Base-by-base conservation (phyloP, 192 early-diverging fungal species). In the Rhizoclosmatium globosum region DNA sequence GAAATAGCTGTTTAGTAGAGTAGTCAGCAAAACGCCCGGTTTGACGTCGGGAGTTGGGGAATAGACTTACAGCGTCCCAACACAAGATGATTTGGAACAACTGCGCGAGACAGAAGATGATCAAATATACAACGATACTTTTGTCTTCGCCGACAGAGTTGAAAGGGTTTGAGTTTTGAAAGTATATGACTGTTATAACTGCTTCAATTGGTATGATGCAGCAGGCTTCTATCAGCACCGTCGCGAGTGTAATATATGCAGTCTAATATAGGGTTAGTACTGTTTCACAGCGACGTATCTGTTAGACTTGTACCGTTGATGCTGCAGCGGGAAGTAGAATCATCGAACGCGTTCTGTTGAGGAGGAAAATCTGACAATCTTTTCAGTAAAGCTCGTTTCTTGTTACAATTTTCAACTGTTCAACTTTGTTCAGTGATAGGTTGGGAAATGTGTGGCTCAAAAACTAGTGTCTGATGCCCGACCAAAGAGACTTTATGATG, bases 101-200 rank as follows among this genome's bases (percentile, higher is more conserved):
- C 80, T 96, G 94, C 7, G 94, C 93, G 2, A 94, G 85, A 39
- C 95, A 94, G 79, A 96, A 98, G 45, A 98, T 88, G 2, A 93
- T 86, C 83, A 95, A 89, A 83, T 98, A 98, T 23, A 96, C 94
- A 21, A 92, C 90, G 19, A 93, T 89, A 86, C 90, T 66, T 84
- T 87, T 50, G 84, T 86, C 76, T 74, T 84, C 38, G 71, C 79
- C 73, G 1, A 17, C 39, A 57, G 58, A 11, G 6, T 44, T 39
- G 46, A 57, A 77, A 41, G 60, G 61, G 64, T 68, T 65, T 21
- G 58, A 39, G 58, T 72, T 86, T 56, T 71, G 74, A 71, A 81
- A 79, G 71, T 89, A 90, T 31, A 86, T 83, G 41, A 79, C 80
- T 38, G 88, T 84, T 66, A 91, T 78, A 47, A 85, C 79, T 59